phyloP scores from a whole-genome alignment of 2,329 filamentous ascomycete genomes.

The Neofusicoccum parvum region DNA sequence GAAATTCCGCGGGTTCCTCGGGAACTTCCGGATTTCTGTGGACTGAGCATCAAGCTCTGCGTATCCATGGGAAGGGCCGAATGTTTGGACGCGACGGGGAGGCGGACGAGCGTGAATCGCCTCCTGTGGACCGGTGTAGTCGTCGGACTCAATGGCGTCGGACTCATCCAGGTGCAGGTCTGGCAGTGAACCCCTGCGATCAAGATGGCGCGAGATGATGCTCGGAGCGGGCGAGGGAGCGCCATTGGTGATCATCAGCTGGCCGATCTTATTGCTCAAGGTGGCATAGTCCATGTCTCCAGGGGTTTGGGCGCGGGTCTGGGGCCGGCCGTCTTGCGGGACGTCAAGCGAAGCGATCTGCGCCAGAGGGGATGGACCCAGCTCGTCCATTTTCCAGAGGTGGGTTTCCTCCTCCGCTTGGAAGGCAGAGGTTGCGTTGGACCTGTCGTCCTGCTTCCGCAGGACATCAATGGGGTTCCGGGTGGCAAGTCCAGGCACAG shows the following conservation, averaged over 20 bases:
- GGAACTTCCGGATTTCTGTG: background rate
- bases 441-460: conserved; percentile 34
- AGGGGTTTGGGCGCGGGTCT: conserved; percentile 41
- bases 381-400: conserved; percentile 35
- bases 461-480: conserved; percentile 35
- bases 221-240: conserved; percentile 48
- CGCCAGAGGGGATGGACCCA: conserved; percentile 29
- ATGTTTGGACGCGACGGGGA: background rate
- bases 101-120: background rate
- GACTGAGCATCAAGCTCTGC: background rate
- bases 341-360: conserved; percentile 28
- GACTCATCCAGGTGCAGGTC: conserved; percentile 12
- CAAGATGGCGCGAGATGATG: conserved; percentile 25
- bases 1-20: background rate
- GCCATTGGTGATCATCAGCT: conserved; percentile 51
- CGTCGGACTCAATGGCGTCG: background rate
- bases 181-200: conserved; percentile 10
- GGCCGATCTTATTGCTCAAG: conserved; percentile 45
- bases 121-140: background rate
- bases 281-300: conserved; percentile 46
- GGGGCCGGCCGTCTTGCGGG: conserved; percentile 32
- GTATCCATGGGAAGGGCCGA: background rate
- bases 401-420: conserved; percentile 31
- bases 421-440: conserved; percentile 32
- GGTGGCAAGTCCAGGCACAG: conserved; percentile 44